Base-by-base conservation (phyloP, 805 yeast genomes). In the Pichia thaimueangensis region DNA sequence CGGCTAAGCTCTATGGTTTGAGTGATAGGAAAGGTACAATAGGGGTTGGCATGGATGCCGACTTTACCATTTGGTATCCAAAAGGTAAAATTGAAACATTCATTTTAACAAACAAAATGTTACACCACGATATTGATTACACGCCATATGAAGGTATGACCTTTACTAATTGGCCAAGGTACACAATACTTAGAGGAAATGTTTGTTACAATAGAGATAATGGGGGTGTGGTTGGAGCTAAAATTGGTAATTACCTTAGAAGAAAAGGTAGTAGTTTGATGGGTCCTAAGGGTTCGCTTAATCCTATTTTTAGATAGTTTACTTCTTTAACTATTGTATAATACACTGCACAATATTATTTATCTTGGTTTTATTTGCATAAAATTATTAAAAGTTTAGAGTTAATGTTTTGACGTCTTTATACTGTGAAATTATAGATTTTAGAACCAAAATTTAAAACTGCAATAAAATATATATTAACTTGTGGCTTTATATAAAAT, bases 1-100 rank as follows among this genome's bases (percentile, higher is more conserved):
- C 74, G 6, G 71, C 75, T 1, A 67, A 68, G 42, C 49, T 70
- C 5, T 70, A 71, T 37, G 76, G 76, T 12, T 45, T 70, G 21
- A 58, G 62, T 39, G 62, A 62, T 16, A 52, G 45, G 39, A 70
- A 70, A 46, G 76, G 76, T 9, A 56, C 64, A 6, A 55, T 70
- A 32, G 64, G 63, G 11, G 65, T 69, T 22, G 76, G 76, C 1
- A 58, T 57, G 42, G 75, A 70, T 55, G 76, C 75, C 7, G 76
- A 70, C 47, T 35, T 70, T n/a, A 67, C 66, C 3, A 60, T 70
- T 17, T 70, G 76, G 75, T 67, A 70, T 50, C 71, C 73, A 20
- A 49, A 57, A 33, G 58, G 55, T 16, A 27, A 54, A 27, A 49
- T 62, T 48, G 39, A 47, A 21, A 45, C 53, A 4, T 60, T 57